Percentiles rank a stretch among this genome's conserved stretches.
Conservation (phyloP, 1,139 yeast genomes). For the Yamadazyma triangularis region DNA sequence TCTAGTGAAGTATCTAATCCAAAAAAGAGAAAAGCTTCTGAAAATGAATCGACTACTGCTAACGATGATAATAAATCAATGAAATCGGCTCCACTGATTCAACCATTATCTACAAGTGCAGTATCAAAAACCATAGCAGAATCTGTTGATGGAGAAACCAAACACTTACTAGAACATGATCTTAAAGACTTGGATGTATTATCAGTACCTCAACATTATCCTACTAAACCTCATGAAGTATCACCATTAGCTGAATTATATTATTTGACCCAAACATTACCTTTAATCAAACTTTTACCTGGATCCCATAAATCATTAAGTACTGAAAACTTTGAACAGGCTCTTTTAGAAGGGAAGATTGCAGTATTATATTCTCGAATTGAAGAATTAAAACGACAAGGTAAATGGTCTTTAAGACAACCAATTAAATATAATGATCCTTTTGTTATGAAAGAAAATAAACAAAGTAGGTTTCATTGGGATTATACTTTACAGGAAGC, state of each 20-base stretch:
- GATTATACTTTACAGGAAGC: constrained; percentile 73
- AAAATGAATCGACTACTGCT: background rate
- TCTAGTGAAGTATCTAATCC: too few species aligned
- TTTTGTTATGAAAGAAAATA: constrained; percentile 33
- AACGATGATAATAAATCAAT: background rate
- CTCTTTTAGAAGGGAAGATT: constrained; percentile 87
- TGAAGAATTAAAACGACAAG: constrained; percentile 83
- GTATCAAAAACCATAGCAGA: constrained; percentile 4
- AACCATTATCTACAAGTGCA: background rate
- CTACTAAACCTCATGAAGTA: constrained; percentile 37
- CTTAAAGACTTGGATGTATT: constrained; percentile 33
- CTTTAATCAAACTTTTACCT: constrained; percentile 74
- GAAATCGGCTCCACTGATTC: too few species aligned
- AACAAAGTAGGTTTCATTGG: constrained; percentile 53
- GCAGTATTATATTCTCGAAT: constrained; percentile 90
- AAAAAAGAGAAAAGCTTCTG: background rate
- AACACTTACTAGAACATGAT: constrained; percentile 20
- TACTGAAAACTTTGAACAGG: constrained; percentile 80
- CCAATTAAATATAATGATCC: constrained; percentile 74
- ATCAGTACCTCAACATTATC: constrained; percentile 42
- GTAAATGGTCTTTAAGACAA: constrained; percentile 90
- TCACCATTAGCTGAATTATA: constrained; percentile 81
- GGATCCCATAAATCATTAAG: constrained; percentile 82
- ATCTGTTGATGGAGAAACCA: constrained; percentile 17
- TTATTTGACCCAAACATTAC: constrained; percentile 83